Conservation (phyloP, 2,329 filamentous ascomycete species). For the Dactylellina haptotyla region DNA sequence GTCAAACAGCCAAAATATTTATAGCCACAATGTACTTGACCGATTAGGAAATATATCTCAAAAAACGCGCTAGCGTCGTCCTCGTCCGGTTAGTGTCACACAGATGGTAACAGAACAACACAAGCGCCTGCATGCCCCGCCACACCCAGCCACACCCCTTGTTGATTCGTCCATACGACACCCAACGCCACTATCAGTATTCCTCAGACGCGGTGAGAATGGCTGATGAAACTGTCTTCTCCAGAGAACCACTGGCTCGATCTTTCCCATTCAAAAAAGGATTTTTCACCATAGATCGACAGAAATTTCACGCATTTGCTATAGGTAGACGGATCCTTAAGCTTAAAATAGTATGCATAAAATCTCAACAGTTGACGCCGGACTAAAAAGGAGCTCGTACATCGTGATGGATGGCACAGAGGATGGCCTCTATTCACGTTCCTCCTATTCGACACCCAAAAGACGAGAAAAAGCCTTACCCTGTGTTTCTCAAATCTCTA, state of each 20-base stretch:
- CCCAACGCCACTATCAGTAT: too few species aligned
- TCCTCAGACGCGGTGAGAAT: not conserved
- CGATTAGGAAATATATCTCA: too few species aligned
- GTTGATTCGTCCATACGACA: too few species aligned
- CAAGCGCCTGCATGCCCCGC: too few species aligned
- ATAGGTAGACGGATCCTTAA: constrained; percentile 3
- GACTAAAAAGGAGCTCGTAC: not conserved
- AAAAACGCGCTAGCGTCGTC: too few species aligned
- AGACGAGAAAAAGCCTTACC: constrained; percentile 6
- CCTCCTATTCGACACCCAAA: not conserved
- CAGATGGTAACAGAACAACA: too few species aligned
- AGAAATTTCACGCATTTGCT: not conserved
- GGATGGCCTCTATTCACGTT: not conserved
- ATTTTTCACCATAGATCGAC: not conserved
- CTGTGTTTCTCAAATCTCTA: constrained; percentile 3
- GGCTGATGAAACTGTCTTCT: constrained; percentile 4
- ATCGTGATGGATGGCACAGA: constrained; percentile 7
- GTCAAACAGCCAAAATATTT: too few species aligned
- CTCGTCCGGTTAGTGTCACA: too few species aligned
- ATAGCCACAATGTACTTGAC: too few species aligned
- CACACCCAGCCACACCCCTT: too few species aligned
- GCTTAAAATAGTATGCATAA: constrained; percentile 26
- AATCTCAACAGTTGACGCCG: not conserved
- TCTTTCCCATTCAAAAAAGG: not conserved
- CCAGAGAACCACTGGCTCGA: not conserved